Evolutionary conservation across 2,329 filamentous ascomycete genomes (phyloP).

Genomic region (Phialocephala subalpina): DNA sequence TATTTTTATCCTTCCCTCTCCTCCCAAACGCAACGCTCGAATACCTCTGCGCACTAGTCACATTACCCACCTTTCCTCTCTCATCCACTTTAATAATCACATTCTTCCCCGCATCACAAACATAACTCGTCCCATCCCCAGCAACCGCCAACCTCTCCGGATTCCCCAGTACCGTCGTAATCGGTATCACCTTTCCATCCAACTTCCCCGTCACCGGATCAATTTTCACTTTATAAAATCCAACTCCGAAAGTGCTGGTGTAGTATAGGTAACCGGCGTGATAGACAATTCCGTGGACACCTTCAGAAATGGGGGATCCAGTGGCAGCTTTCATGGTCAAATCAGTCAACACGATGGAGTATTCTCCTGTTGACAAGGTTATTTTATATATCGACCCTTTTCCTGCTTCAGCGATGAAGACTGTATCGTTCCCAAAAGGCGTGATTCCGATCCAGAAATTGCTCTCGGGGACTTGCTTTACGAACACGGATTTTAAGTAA

Average conservation of each 20-base stretch:
- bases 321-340: slow-evolving; percentile 14
- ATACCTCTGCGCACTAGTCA: not conserved
- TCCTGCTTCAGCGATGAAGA: slow-evolving; percentile 10
- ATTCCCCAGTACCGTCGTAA: not conserved
- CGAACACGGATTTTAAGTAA: not conserved
- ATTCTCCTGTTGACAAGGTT: slow-evolving; percentile 1
- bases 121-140: slow-evolving; percentile 6
- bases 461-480: not conserved
- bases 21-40: slow-evolving; percentile 11
- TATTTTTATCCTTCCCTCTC: slow-evolving; percentile 3
- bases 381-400: slow-evolving; percentile 13
- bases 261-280: slow-evolving; percentile 17
- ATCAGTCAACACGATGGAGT: slow-evolving; percentile 2
- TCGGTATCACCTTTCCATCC: not conserved
- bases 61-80: not conserved
- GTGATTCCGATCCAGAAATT: slow-evolving; percentile 8
- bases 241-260: slow-evolving; percentile 12
- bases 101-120: slow-evolving; percentile 1
- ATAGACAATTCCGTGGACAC: slow-evolving; percentile 22
- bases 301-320: slow-evolving; percentile 8
- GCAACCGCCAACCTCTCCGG: slow-evolving; percentile 15
- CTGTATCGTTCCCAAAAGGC: slow-evolving; percentile 9
- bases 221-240: slow-evolving; percentile 18
- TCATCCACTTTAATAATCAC: not conserved
- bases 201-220: slow-evolving; percentile 10